These are phyloP conservation scores for Phytophthora cryptogea DNA, from an alignment of 352 stramenopile genomes.

Conservation along the genomic window DNA sequence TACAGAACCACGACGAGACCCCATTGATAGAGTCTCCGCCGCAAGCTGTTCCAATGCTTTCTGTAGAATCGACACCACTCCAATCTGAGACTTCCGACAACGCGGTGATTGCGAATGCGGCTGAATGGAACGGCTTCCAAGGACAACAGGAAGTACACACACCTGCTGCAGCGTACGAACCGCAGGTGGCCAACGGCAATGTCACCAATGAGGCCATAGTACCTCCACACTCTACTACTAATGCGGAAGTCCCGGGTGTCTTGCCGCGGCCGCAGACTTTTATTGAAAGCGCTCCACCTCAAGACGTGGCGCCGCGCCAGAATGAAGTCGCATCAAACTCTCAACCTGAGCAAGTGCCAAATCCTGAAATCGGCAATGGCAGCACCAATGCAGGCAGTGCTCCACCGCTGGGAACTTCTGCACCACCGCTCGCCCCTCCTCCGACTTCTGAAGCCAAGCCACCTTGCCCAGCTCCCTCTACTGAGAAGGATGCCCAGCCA, in stretches of 20 bases:
- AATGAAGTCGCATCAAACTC: background rate
- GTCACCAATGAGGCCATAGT: background rate
- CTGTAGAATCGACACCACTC: constrained; percentile 2
- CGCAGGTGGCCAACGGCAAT: background rate
- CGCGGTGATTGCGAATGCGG: background rate
- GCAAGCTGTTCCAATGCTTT: constrained; percentile 17
- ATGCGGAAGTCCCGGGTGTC: constrained; percentile 1
- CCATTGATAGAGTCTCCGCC: constrained; percentile 12
- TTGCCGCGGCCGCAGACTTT: background rate
- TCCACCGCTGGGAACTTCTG: constrained; percentile 5
- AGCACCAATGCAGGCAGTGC: background rate
- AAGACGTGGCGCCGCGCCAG: background rate
- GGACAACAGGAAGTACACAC: constrained; percentile 2
- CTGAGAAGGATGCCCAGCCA: constrained; percentile 3
- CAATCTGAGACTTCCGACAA: constrained; percentile 1
- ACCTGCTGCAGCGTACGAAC: constrained; percentile 2
- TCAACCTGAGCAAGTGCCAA: constrained; percentile 1
- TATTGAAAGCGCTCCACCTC: background rate
- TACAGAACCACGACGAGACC: constrained; percentile 17
- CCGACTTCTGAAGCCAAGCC: background rate
- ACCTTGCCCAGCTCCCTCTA: background rate
- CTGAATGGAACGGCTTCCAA: constrained; percentile 11
- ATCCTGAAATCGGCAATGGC: constrained; percentile 2
- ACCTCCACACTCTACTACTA: background rate
- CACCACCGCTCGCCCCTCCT: background rate